These are phyloP conservation scores for Hibiscus trionum DNA, from an alignment of 345 rosid species.

Conservation along the genomic window DNA sequence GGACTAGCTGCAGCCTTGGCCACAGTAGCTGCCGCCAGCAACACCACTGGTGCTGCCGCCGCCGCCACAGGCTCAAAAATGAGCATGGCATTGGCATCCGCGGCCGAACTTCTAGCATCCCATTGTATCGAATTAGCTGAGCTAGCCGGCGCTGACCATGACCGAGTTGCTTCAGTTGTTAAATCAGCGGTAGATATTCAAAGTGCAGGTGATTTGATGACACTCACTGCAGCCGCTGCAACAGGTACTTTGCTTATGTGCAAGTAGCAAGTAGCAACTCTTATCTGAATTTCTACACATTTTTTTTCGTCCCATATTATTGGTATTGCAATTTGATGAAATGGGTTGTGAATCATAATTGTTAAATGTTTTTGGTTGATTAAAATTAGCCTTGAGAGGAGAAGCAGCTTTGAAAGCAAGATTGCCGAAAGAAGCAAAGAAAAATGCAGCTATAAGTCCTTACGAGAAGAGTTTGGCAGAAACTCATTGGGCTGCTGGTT, in stretches of 20 bases:
- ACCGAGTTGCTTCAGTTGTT: slow-evolving; percentile 59
- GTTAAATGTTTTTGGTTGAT: not conserved
- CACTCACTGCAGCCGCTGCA: slow-evolving; percentile 95
- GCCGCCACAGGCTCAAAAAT: slow-evolving; percentile 40
- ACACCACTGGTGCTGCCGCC: slow-evolving; percentile 13
- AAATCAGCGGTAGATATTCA: slow-evolving; percentile 76
- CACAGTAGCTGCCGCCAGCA: slow-evolving; percentile 51
- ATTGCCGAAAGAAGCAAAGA: slow-evolving; percentile 78
- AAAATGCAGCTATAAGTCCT: slow-evolving; percentile 79
- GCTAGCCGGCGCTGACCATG: slow-evolving; percentile 67
- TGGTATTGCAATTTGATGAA: not conserved
- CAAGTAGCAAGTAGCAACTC: not conserved
- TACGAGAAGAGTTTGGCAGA: slow-evolving; percentile 53
- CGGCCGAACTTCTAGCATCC: slow-evolving; percentile 80
- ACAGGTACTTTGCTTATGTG: slow-evolving; percentile 51
- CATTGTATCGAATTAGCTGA: slow-evolving; percentile 88
- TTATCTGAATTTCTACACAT: not conserved
- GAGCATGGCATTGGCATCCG: slow-evolving; percentile 73
- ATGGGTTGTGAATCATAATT: not conserved
- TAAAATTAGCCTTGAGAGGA: slow-evolving; percentile 67
- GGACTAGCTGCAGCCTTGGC: slow-evolving; percentile 94
- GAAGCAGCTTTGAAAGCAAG: slow-evolving; percentile 77
- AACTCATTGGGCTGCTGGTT: slow-evolving; percentile 31
- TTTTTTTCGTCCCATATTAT: not conserved
- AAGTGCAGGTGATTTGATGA: slow-evolving; percentile 57